Evolutionary conservation across 1,139 yeast species (phyloP).

Genomic region (Zygosaccharomyces pseudobailii): DNA sequence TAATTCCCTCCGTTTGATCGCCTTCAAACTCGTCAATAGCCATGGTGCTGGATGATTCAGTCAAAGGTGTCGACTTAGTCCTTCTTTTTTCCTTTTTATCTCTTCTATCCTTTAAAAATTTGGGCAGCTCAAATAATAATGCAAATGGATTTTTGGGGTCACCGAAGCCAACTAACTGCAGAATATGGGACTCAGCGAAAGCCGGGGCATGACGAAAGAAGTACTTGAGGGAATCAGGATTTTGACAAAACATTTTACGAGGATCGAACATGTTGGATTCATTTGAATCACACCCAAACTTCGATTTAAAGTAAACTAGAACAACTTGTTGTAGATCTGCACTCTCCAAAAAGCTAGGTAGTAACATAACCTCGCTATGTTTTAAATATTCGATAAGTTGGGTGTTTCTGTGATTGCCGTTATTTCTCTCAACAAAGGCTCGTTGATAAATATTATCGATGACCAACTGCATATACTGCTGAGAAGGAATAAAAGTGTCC

Average conservation of each 20-base stretch:
- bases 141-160: constrained; percentile 72
- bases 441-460: constrained; percentile 76
- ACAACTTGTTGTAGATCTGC: constrained; percentile 58
- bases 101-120: constrained; percentile 63
- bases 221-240: constrained; percentile 56
- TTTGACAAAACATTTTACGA: constrained; percentile 44
- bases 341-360: constrained; percentile 43
- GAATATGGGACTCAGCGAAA: constrained; percentile 69
- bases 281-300: constrained; percentile 58
- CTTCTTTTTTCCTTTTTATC: constrained; percentile 66
- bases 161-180: constrained; percentile 73
- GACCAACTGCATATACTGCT: constrained; percentile 66
- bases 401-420: constrained; percentile 27
- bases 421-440: constrained; percentile 43
- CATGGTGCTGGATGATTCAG: constrained; percentile 11
- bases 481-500: constrained; percentile 79
- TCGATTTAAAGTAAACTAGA: constrained; percentile 61
- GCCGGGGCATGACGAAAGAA: constrained; percentile 73
- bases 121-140: constrained; percentile 62
- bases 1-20: constrained; percentile 35
- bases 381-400: constrained; percentile 35
- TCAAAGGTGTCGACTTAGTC: constrained; percentile 32
- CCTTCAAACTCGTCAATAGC: constrained; percentile 10
- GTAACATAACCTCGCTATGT: constrained; percentile 35
- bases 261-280: constrained; percentile 57